phyloP scores from a whole-genome alignment of 108 stramenopile genomes.

The Schizochytrium sp. region DNA sequence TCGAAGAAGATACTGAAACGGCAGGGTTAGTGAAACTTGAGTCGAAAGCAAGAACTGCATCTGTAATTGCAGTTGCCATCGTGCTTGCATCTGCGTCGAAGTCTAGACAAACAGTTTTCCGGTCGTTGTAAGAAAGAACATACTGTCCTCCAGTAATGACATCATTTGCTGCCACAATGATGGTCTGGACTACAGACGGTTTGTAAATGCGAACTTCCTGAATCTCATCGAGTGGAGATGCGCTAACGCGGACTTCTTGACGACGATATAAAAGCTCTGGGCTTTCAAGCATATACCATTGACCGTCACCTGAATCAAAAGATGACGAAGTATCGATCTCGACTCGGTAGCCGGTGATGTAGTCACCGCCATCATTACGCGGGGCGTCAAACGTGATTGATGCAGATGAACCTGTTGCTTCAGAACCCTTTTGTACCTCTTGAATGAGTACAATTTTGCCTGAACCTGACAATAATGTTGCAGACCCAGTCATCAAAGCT shows the following conservation, averaged over 20 bases:
- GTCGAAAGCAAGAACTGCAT: constrained; percentile 25
- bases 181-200: constrained; percentile 5
- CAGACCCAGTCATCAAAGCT: neutral
- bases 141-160: constrained; percentile 11
- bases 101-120: neutral
- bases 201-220: constrained; percentile 24
- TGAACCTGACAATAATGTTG: neutral
- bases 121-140: constrained; percentile 31
- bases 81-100: neutral
- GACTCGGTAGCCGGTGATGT: constrained; percentile 34
- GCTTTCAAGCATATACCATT: neutral
- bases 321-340: constrained; percentile 23
- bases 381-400: constrained; percentile 54
- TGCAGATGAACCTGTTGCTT: constrained; percentile 25
- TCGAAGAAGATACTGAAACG: neutral
- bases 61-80: neutral
- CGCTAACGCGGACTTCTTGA: constrained; percentile 7
- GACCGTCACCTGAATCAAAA: constrained; percentile 3
- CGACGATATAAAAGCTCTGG: neutral
- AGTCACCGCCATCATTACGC: neutral
- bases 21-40: neutral
- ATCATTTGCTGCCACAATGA: neutral
- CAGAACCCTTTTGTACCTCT: constrained; percentile 20
- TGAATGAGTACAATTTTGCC: constrained; percentile 1
- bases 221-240: neutral